phyloP scores from a whole-genome alignment of 192 early-diverging fungal genomes.

The Martensiomyces pterosporus region DNA sequence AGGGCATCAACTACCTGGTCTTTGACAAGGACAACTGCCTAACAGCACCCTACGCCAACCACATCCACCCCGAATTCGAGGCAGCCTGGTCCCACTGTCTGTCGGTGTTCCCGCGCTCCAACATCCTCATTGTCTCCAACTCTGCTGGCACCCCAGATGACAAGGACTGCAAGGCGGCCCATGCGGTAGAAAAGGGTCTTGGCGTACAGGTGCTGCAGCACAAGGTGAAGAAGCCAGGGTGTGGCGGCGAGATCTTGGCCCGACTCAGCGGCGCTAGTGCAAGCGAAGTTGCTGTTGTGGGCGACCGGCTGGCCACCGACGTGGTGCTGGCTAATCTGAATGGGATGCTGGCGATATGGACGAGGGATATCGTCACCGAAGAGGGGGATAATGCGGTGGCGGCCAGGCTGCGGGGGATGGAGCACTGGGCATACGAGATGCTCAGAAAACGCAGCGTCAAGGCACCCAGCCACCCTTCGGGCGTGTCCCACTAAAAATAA shows the following conservation, averaged over 20 bases:
- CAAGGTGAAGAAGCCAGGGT: constrained; percentile 65
- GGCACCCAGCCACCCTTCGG: constrained; percentile 11
- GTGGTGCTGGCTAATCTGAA: constrained; percentile 76
- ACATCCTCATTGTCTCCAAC: constrained; percentile 85
- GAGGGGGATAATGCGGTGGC: constrained; percentile 78
- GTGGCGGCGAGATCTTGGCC: constrained; percentile 56
- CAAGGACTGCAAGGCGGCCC: constrained; percentile 44
- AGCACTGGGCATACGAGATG: constrained; percentile 19
- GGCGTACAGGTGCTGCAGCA: constrained; percentile 61
- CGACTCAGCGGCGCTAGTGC: constrained; percentile 49
- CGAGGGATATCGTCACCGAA: constrained; percentile 60
- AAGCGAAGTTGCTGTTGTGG: constrained; percentile 66
- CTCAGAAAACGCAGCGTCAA: constrained; percentile 3
- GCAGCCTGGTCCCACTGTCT: constrained; percentile 65
- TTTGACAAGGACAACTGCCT: constrained; percentile 99
- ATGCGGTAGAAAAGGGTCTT: constrained; percentile 23
- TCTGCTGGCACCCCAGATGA: constrained; percentile 85
- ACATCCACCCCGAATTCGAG: constrained; percentile 67
- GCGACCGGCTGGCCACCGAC: constrained; percentile 86
- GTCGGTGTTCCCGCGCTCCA: constrained; percentile 55
- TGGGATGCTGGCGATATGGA: constrained; percentile 71
- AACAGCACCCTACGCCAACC: constrained; percentile 72
- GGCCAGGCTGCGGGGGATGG: constrained; percentile 13
- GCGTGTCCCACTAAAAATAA: too few species aligned
- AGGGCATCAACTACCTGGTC: constrained; percentile 68